phyloP scores from a whole-genome alignment of 306 rosid genomes.

The Dalbergia oliveri region DNA sequence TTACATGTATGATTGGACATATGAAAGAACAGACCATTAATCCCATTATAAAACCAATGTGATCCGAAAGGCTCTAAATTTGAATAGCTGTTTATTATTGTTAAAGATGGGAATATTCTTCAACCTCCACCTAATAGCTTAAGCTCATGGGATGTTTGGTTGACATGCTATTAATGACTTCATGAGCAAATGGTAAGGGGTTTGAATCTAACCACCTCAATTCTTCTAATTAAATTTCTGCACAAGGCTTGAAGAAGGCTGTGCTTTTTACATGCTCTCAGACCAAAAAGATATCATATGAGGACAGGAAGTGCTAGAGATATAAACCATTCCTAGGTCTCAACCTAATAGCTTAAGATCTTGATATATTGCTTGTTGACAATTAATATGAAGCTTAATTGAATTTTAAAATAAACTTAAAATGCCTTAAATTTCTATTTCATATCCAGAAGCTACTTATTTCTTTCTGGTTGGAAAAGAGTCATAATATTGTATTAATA shows the following conservation, averaged over 20 bases:
- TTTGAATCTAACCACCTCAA: neutral
- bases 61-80: neutral
- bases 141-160: neutral
- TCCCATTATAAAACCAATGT: neutral
- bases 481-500: constrained; percentile 9
- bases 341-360: neutral
- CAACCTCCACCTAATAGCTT: constrained; percentile 16
- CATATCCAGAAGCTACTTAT: neutral
- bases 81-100: constrained; percentile 12
- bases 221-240: neutral
- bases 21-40: neutral
- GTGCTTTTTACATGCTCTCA: neutral
- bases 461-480: constrained; percentile 35
- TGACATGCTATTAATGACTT: neutral
- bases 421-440: constrained; percentile 11
- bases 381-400: constrained; percentile 3
- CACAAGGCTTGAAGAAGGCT: neutral
- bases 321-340: neutral
- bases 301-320: neutral
- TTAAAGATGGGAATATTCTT: neutral
- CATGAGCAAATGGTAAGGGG: neutral
- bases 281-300: neutral
- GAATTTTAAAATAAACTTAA: constrained; percentile 2
- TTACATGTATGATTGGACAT: constrained; percentile 7
- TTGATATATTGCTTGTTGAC: neutral